Percentiles rank a stretch among this genome's conserved stretches.
These are phyloP conservation scores for Sporothrix variecibatus DNA, from an alignment of 2,329 filamentous ascomycete species.

Conservation along the genomic window DNA sequence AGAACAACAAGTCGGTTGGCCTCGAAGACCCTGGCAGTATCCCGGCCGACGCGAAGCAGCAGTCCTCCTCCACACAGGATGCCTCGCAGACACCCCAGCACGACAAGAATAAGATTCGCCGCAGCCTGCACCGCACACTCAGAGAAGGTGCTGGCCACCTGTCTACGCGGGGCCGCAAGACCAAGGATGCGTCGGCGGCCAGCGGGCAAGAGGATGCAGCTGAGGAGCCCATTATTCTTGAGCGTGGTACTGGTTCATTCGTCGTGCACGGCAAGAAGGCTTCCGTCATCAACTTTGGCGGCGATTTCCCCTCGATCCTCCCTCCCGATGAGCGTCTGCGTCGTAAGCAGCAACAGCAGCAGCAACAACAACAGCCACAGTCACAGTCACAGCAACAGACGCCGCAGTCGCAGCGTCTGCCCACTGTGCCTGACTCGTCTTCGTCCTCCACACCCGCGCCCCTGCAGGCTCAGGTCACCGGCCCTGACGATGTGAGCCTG, in stretches of 20 bases:
- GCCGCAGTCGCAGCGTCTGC: constrained; percentile 28
- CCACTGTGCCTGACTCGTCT: constrained; percentile 6
- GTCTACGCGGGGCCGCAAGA: constrained; percentile 71
- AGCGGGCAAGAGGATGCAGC: constrained; percentile 27
- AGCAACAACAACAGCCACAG: constrained; percentile 30
- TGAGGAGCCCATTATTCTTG: constrained; percentile 65
- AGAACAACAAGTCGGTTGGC: constrained; percentile 20
- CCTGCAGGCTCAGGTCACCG: constrained; percentile 17
- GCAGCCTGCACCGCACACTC: constrained; percentile 86
- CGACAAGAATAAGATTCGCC: constrained; percentile 70
- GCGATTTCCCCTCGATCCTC: constrained; percentile 76
- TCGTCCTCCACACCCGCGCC: constrained; percentile 41
- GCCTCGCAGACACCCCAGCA: constrained; percentile 32
- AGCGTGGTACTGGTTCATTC: constrained; percentile 82
- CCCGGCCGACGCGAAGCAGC: constrained; percentile 14
- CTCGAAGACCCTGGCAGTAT: neutral
- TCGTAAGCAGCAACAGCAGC: constrained; percentile 52
- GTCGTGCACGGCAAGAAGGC: constrained; percentile 98
- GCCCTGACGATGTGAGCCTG: neutral
- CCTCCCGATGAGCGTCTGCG: constrained; percentile 71
- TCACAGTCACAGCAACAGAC: constrained; percentile 29
- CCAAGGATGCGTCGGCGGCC: constrained; percentile 56
- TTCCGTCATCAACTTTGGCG: constrained; percentile 92
- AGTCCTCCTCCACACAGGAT: neutral
- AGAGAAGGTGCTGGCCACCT: constrained; percentile 73